Evolutionary conservation across 345 rosid species (phyloP).

Genomic region (Corchorus capsularis): DNA sequence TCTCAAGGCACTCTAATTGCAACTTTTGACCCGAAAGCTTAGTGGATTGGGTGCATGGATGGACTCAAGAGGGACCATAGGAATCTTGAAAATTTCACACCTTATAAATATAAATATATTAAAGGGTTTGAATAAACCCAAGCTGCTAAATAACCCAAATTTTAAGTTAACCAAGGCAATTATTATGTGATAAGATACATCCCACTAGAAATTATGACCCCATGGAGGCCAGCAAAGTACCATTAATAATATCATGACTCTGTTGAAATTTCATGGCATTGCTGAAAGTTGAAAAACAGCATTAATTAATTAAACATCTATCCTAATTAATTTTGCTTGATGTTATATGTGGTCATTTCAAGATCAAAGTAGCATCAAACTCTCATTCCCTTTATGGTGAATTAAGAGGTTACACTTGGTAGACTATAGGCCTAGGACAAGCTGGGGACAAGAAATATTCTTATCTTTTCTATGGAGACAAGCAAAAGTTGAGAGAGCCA

Average conservation of each 20-base stretch:
- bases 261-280: neutral
- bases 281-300: neutral
- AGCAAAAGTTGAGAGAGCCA: neutral
- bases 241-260: neutral
- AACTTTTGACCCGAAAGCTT: slow-evolving; percentile 46
- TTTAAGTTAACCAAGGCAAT: slow-evolving; percentile 34
- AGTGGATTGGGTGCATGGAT: slow-evolving; percentile 32
- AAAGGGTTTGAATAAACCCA: neutral
- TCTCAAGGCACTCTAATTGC: slow-evolving; percentile 45
- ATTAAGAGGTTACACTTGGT: neutral
- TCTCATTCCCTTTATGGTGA: slow-evolving; percentile 13
- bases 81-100: slow-evolving; percentile 27
- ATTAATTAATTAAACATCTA: too few relatives aligned
- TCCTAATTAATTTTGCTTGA: too few relatives aligned
- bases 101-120: too few relatives aligned
- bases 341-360: neutral
- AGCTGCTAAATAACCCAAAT: slow-evolving; percentile 24
- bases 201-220: slow-evolving; percentile 1
- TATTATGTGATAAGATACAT: slow-evolving; percentile 28
- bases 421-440: neutral
- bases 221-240: neutral
- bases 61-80: slow-evolving; percentile 28
- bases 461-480: slow-evolving; percentile 22
- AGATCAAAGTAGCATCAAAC: slow-evolving; percentile 5
- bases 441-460: slow-evolving; percentile 5